phyloP scores from a whole-genome alignment of 805 yeast species.

The Candida coleopterorum region DNA sequence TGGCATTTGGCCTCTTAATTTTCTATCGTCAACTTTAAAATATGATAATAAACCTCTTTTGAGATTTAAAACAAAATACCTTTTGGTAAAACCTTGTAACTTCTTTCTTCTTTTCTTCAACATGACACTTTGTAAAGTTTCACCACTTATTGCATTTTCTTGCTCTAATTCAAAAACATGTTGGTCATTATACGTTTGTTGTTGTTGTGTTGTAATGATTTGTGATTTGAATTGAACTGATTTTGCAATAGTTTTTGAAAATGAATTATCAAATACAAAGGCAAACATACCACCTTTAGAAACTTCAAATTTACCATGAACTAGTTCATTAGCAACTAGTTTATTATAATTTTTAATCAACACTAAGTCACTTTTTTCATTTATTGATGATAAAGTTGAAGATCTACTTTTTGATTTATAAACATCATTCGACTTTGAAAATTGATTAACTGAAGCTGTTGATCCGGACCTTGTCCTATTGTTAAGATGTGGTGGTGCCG shows the following conservation, averaged over 20 bases:
- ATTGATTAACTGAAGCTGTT: slow-evolving; percentile 10
- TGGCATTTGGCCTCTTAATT: slow-evolving; percentile 88
- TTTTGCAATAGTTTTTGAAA: slow-evolving; percentile 79
- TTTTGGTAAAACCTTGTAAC: slow-evolving; percentile 78
- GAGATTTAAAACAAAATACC: slow-evolving; percentile 81
- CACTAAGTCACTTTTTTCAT: slow-evolving; percentile 35
- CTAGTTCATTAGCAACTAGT: slow-evolving; percentile 50
- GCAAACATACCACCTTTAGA: slow-evolving; percentile 70
- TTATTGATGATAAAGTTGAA: slow-evolving; percentile 34
- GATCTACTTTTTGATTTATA: slow-evolving; percentile 31
- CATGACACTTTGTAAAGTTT: slow-evolving; percentile 71
- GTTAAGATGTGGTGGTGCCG: slow-evolving; percentile 5
- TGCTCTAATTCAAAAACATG: slow-evolving; percentile 5
- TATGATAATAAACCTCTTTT: slow-evolving; percentile 81
- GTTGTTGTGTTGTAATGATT: slow-evolving; percentile 9
- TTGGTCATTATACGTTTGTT: slow-evolving; percentile 5
- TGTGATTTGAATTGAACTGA: slow-evolving; percentile 61
- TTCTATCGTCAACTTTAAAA: slow-evolving; percentile 66
- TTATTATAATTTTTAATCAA: slow-evolving; percentile 56
- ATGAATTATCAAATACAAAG: slow-evolving; percentile 87
- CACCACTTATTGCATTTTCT: slow-evolving; percentile 46
- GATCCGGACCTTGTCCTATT: slow-evolving; percentile 10
- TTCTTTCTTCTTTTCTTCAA: slow-evolving; percentile 76
- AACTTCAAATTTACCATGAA: slow-evolving; percentile 59
- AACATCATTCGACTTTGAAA: slow-evolving; percentile 7